These are phyloP conservation scores for Bipolaris victoriae DNA, from an alignment of 2,329 filamentous ascomycete genomes.

Conservation along the genomic window DNA sequence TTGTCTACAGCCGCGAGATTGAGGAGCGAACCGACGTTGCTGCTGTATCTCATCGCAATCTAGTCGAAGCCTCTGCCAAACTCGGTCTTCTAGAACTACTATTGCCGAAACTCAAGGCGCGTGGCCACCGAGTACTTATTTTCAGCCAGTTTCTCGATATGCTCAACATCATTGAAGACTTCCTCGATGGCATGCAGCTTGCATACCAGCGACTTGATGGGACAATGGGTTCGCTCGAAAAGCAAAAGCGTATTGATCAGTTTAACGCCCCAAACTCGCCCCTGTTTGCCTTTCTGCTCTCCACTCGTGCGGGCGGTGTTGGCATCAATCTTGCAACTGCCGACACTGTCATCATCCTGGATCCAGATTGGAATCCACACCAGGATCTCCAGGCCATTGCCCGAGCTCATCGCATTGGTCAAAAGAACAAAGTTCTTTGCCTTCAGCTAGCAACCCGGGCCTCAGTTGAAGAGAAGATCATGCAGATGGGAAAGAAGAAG, in stretches of 20 bases:
- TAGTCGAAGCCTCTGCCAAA: conserved; percentile 91
- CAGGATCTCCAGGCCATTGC: conserved; percentile 97
- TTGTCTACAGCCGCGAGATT: conserved; percentile 88
- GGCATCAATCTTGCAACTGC: conserved; percentile 97
- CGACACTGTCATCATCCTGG: conserved; percentile 96
- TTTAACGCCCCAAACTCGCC: conserved; percentile 86
- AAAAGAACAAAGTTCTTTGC: conserved; percentile 93
- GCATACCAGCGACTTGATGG: conserved; percentile 84
- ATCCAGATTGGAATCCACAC: conserved; percentile 97
- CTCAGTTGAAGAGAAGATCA: conserved; percentile 92
- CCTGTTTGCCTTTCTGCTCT: conserved; percentile 89
- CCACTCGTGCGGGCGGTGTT: conserved; percentile 92
- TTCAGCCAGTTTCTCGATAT: conserved; percentile 95
- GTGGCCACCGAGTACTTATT: conserved; percentile 88
- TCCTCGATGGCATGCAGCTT: conserved; percentile 76
- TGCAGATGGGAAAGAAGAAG: conserved; percentile 94
- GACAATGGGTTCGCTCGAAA: conserved; percentile 77
- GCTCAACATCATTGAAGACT: conserved; percentile 89
- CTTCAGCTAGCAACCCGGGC: conserved; percentile 92
- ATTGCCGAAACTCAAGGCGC: conserved; percentile 82
- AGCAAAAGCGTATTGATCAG: conserved; percentile 91
- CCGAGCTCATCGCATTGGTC: conserved; percentile 92
- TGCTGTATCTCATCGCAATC: conserved; percentile 72
- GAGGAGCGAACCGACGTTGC: conserved; percentile 76
- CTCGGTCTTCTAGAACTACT: conserved; percentile 82